Evolutionary conservation across 2,329 filamentous ascomycete genomes (phyloP).

Genomic region (Aschersonia sp.): DNA sequence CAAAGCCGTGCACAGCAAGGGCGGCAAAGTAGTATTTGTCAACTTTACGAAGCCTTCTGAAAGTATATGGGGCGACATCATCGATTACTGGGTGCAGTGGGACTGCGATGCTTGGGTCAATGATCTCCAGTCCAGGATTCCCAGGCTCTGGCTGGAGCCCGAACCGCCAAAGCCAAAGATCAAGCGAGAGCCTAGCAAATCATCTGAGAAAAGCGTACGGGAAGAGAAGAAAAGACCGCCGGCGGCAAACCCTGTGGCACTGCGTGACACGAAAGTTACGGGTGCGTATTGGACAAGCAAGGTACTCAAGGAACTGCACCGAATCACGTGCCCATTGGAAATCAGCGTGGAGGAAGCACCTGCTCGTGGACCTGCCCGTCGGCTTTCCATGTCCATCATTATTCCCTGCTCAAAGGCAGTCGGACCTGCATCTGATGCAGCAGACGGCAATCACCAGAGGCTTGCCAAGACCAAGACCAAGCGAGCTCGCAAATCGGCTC

Average conservation of each 20-base stretch:
- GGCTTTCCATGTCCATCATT: slow-evolving; percentile 7
- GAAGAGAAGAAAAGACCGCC: slow-evolving; percentile 16
- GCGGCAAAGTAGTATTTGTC: slow-evolving; percentile 57
- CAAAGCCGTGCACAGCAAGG: slow-evolving; percentile 52
- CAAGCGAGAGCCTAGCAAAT: slow-evolving; percentile 16
- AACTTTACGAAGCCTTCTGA: slow-evolving; percentile 60
- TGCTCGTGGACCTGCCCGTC: slow-evolving; percentile 5
- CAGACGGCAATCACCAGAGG: slow-evolving; percentile 1
- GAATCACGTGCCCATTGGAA: slow-evolving; percentile 13
- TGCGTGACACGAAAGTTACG: slow-evolving; percentile 30
- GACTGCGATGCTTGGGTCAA: slow-evolving; percentile 61
- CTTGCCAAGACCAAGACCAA: slow-evolving; percentile 12
- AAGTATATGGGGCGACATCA: slow-evolving; percentile 57
- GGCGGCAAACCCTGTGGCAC: slow-evolving; percentile 23
- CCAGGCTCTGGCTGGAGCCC: slow-evolving; percentile 42
- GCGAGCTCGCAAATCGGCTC: slow-evolving; percentile 24
- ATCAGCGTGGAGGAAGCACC: not conserved
- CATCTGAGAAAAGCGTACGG: slow-evolving; percentile 11
- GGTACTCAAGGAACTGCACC: slow-evolving; percentile 23
- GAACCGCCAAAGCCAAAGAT: slow-evolving; percentile 27
- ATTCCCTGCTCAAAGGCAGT: not conserved
- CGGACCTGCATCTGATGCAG: not conserved
- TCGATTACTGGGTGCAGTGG: slow-evolving; percentile 63
- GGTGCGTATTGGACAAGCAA: slow-evolving; percentile 29
- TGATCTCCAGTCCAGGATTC: slow-evolving; percentile 43